Base-by-base conservation (phyloP, 768 basidiomycete species). In the Pholiota microspora region DNA sequence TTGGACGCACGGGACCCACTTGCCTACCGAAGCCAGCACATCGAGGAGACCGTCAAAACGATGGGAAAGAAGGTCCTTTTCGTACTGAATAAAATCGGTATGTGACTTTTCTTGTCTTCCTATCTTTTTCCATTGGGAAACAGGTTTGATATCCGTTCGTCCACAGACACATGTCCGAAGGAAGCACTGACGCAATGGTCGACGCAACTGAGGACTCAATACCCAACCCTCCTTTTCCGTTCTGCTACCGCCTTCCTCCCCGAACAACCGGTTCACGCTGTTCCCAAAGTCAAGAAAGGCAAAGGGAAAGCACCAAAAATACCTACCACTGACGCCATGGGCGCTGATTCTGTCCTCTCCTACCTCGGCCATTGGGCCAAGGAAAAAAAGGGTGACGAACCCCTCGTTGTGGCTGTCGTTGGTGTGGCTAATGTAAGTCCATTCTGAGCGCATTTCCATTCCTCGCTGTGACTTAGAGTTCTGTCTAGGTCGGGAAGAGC, bases 41-140 rank as follows among this genome's bases (percentile, higher is more conserved):
- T 92, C 47, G 91, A 94, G 65, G 70, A 78, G 18, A 67, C 86
- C 45, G 69, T 73, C 16, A 68, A 69, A 31, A 72, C 66, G 16
- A 70, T 70, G 57, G 55, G 80, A 68, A 56, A 76, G 69, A 67
- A 70, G 51, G 15, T 88, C 10, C 61, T 87, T 16, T 69, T 94
- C n/a, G 75, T 95, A 15, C 68, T 97, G 51, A 95, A 89, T 69
- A 97, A 97, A 75, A 87, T 88, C 59, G 94, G 94, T 92, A 61
- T 54, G 86, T 76, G 16, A 3, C 8, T n/a, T 18, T 45, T 38
- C 29, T 28, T 44, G 4, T 31, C 36, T 32, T 47, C 51, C 18
- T 31, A 28, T 15, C 7, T 38, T 10, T 31, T 31, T 31, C 29
- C 29, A n/a, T n/a, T n/a, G n/a, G 54, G 29, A 48, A 18, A 51